Evolutionary conservation across 768 basidiomycete genomes (phyloP).

Genomic region (Calocybe gangraenosa): DNA sequence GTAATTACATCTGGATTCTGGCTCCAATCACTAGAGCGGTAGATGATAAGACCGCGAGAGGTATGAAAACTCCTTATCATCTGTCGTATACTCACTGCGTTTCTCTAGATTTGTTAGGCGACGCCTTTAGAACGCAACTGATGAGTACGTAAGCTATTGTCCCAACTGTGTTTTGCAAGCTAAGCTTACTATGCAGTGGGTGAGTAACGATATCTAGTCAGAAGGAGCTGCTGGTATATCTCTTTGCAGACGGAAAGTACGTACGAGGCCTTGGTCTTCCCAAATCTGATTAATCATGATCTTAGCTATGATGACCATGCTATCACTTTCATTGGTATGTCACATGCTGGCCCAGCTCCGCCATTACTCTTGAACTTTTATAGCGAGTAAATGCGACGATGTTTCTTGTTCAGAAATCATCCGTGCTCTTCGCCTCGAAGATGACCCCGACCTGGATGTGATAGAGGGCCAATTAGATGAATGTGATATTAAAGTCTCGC

Average conservation of each 20-base stretch:
- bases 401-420: slow-evolving; percentile 59
- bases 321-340: slow-evolving; percentile 58
- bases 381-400: slow-evolving; percentile 63
- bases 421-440: slow-evolving; percentile 42
- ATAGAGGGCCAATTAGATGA: slow-evolving; percentile 44
- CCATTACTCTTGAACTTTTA: neutral
- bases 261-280: slow-evolving; percentile 15
- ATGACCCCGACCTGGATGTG: slow-evolving; percentile 46
- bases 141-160: slow-evolving; percentile 39
- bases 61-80: too few relatives aligned
- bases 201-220: too few relatives aligned
- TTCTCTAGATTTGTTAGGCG: slow-evolving; percentile 51
- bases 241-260: slow-evolving; percentile 49
- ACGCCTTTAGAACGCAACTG: slow-evolving; percentile 59
- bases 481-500: slow-evolving; percentile 28
- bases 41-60: slow-evolving; percentile 60
- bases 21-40: slow-evolving; percentile 63
- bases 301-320: slow-evolving; percentile 51
- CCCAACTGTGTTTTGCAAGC: slow-evolving; percentile 1
- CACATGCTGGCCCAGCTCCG: neutral
- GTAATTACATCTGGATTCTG: slow-evolving; percentile 61
- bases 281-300: slow-evolving; percentile 2
- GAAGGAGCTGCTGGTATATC: too few relatives aligned
- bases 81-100: too few relatives aligned
- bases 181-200: slow-evolving; percentile 31